Evolutionary conservation across 2,329 filamentous ascomycete species (phyloP).

Genomic region (Verticillium alfalfae): DNA sequence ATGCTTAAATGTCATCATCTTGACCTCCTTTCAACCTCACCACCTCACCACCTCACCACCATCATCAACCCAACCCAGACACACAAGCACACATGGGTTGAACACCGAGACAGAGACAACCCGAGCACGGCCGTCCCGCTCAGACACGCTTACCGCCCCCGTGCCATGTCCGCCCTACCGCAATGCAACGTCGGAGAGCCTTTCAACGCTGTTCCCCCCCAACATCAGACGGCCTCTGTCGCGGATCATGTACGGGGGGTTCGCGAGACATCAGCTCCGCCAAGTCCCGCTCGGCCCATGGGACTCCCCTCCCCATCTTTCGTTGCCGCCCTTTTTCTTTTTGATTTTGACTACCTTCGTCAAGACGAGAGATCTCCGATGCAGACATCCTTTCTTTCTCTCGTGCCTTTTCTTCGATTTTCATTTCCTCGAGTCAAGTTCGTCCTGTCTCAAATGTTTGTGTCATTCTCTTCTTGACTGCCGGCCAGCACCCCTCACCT

Average conservation of each 20-base stretch:
- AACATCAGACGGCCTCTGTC: background rate
- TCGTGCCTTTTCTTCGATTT: slow-evolving; percentile 3
- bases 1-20: too few species aligned
- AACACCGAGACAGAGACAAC: background rate
- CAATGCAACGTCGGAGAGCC: background rate
- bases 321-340: background rate
- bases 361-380: background rate
- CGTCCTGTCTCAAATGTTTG: slow-evolving; percentile 7
- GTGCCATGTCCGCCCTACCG: background rate
- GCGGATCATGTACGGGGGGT: background rate
- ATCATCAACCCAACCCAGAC: background rate
- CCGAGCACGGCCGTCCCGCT: background rate
- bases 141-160: background rate
- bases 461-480: slow-evolving; percentile 5
- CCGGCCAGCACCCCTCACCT: background rate
- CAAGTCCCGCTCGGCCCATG: background rate
- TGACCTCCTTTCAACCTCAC: too few species aligned
- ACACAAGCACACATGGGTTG: too few species aligned
- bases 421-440: slow-evolving; percentile 1
- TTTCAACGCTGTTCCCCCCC: background rate
- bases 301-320: background rate
- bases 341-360: background rate
- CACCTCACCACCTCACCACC: background rate
- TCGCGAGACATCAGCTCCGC: background rate
- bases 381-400: background rate